Conservation (phyloP, 345 rosid species). For the Eucalyptus polyanthemos region DNA sequence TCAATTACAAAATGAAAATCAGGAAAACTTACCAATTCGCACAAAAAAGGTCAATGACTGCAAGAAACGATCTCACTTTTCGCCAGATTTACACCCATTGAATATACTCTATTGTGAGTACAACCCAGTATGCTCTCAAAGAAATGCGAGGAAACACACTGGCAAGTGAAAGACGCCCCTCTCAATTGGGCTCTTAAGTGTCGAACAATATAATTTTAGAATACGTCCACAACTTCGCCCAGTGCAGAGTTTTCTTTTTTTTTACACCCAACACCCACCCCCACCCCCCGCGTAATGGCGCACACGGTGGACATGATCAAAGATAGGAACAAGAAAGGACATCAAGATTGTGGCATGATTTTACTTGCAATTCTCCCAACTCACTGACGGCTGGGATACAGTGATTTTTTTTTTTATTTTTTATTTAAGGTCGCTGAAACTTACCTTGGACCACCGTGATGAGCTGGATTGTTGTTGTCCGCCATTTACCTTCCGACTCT, state of each 20-base stretch:
- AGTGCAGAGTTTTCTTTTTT: neutral
- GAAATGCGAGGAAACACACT: too few relatives aligned
- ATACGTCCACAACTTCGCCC: neutral
- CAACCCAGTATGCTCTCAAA: too few relatives aligned
- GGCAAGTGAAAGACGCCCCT: neutral
- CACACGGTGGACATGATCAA: neutral
- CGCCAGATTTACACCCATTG: too few relatives aligned
- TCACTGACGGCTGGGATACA: neutral
- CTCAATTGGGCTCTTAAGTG: too few relatives aligned
- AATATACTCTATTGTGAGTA: too few relatives aligned
- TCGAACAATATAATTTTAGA: neutral
- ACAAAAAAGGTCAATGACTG: too few relatives aligned
- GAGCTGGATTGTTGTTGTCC: neutral
- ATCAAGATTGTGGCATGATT: neutral
- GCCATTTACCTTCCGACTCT: neutral
- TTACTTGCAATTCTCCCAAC: neutral
- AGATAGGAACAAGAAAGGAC: neutral
- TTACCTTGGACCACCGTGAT: neutral
- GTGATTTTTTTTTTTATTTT: too few relatives aligned
- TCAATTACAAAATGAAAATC: too few relatives aligned
- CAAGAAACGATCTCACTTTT: too few relatives aligned
- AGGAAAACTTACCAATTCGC: too few relatives aligned
- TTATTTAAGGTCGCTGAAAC: neutral
- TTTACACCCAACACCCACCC: too few relatives aligned
- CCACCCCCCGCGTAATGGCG: too few relatives aligned